Conservation (phyloP, 345 rosid species). For the Aegle marmelos region DNA sequence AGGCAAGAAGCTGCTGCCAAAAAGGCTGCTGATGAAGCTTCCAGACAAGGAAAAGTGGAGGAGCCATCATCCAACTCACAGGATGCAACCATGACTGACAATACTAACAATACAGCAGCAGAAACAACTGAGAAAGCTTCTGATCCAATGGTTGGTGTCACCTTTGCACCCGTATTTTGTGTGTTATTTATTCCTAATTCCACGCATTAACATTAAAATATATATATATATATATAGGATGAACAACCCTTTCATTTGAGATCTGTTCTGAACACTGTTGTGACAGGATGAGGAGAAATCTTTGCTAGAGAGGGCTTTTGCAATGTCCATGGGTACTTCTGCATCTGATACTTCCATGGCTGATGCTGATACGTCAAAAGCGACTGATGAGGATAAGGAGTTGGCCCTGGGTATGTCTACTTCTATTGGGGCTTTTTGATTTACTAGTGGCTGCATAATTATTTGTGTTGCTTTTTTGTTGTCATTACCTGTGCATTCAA, state of each 20-base stretch:
- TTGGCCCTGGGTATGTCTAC: slow-evolving; percentile 57
- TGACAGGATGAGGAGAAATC: slow-evolving; percentile 56
- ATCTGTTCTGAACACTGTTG: not conserved
- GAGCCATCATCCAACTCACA: slow-evolving; percentile 44
- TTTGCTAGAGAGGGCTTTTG: slow-evolving; percentile 59
- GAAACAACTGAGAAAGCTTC: slow-evolving; percentile 39
- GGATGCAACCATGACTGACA: slow-evolving; percentile 36
- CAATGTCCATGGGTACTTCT: slow-evolving; percentile 51
- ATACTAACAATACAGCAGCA: slow-evolving; percentile 17
- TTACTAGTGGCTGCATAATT: not conserved
- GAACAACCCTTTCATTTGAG: slow-evolving; percentile 3
- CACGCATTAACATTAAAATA: not conserved
- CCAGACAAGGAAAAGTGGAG: slow-evolving; percentile 51
- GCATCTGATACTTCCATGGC: slow-evolving; percentile 31
- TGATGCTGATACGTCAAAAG: slow-evolving; percentile 69
- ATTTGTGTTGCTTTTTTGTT: not conserved
- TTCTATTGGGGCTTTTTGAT: not conserved
- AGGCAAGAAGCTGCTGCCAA: slow-evolving; percentile 89
- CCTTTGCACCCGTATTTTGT: not conserved
- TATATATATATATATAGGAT: not conserved
- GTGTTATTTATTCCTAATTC: not conserved
- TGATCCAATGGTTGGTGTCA: slow-evolving; percentile 49
- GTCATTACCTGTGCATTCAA: not conserved
- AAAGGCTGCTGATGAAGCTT: slow-evolving; percentile 61
- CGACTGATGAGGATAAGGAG: slow-evolving; percentile 54